Evolutionary conservation across 2,329 filamentous ascomycete species (phyloP).

Genomic region (Hortaea werneckii): DNA sequence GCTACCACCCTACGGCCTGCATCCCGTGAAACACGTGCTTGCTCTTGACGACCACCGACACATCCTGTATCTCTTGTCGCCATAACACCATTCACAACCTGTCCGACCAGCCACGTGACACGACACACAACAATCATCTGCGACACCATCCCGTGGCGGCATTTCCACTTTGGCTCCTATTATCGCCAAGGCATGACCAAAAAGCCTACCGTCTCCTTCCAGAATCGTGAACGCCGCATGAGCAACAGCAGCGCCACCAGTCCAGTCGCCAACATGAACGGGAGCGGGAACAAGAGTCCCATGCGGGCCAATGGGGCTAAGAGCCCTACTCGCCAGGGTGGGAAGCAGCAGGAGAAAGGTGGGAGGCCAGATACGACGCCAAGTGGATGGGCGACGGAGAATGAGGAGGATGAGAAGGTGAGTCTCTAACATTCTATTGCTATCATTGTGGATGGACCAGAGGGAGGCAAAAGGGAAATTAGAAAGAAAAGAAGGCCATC

Average conservation of each 20-base stretch:
- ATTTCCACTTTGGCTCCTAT: not conserved
- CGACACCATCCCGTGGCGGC: not conserved
- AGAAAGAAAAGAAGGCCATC: too few relatives aligned
- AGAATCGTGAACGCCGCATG: slow-evolving; percentile 42
- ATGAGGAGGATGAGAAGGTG: slow-evolving; percentile 21
- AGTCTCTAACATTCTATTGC: not conserved
- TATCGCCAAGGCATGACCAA: slow-evolving; percentile 3
- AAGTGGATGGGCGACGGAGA: slow-evolving; percentile 26
- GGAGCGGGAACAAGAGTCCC: slow-evolving; percentile 17
- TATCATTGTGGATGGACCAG: too few relatives aligned
- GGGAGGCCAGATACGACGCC: slow-evolving; percentile 19
- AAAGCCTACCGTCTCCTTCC: slow-evolving; percentile 15
- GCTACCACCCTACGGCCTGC: too few relatives aligned
- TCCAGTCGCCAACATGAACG: slow-evolving; percentile 28
- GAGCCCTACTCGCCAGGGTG: slow-evolving; percentile 40
- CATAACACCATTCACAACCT: too few relatives aligned
- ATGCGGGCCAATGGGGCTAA: slow-evolving; percentile 35
- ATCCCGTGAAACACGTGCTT: too few relatives aligned
- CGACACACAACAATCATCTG: not conserved
- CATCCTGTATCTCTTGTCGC: too few relatives aligned
- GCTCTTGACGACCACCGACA: too few relatives aligned
- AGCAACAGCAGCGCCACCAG: slow-evolving; percentile 39
- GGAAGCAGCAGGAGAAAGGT: slow-evolving; percentile 5
- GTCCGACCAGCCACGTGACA: not conserved
- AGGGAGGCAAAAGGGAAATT: too few relatives aligned